Conservation (phyloP, 192 early-diverging fungal species). For the Umbelopsis vinacea region DNA sequence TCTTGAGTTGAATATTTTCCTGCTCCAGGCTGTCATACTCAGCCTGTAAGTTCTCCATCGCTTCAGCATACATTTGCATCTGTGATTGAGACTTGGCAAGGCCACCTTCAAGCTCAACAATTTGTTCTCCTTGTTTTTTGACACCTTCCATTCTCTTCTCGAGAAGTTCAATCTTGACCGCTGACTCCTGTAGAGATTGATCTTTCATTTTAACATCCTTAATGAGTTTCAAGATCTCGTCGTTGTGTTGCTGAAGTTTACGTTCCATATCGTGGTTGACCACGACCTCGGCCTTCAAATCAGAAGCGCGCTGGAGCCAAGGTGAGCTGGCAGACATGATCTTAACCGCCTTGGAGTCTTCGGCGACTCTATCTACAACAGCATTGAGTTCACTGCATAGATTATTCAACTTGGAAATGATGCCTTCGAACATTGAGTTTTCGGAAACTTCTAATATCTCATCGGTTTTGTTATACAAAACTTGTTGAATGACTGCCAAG, state of each 20-base stretch:
- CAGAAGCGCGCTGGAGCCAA: slow-evolving; percentile 80
- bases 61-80: slow-evolving; percentile 74
- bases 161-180: slow-evolving; percentile 79
- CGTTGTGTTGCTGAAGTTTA: slow-evolving; percentile 73
- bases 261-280: slow-evolving; percentile 82
- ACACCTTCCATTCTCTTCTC: slow-evolving; percentile 77
- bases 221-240: slow-evolving; percentile 80
- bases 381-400: slow-evolving; percentile 51
- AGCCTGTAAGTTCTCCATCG: slow-evolving; percentile 66
- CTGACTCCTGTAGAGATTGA: slow-evolving; percentile 74
- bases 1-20: slow-evolving; percentile 64
- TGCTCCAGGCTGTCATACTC: slow-evolving; percentile 72
- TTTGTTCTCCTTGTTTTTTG: slow-evolving; percentile 69
- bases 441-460: slow-evolving; percentile 60
- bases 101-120: slow-evolving; percentile 60
- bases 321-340: slow-evolving; percentile 61
- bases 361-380: slow-evolving; percentile 51
- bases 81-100: slow-evolving; percentile 62
- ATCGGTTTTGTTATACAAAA: slow-evolving; percentile 63
- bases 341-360: slow-evolving; percentile 57
- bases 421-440: slow-evolving; percentile 63
- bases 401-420: slow-evolving; percentile 53
- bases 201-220: slow-evolving; percentile 79
- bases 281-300: slow-evolving; percentile 79
- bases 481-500: slow-evolving; percentile 52